A percentile compares a stretch with the other conserved stretches of the same genome.
Conservation (phyloP, 768 basidiomycete genomes). For the Leccinum broughii region DNA sequence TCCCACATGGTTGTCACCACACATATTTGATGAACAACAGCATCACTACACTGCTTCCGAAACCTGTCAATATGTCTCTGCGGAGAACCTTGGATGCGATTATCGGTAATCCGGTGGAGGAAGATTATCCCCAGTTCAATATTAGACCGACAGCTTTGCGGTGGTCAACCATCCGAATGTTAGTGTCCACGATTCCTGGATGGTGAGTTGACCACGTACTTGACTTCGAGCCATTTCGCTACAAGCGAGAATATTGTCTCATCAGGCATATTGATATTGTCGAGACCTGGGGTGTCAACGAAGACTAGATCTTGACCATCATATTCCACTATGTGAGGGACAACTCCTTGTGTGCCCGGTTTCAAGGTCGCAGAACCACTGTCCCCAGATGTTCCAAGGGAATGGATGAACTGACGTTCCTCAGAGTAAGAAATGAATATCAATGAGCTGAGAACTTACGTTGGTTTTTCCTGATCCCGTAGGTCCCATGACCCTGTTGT, state of each 20-base stretch:
- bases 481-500: slow-evolving; percentile 1
- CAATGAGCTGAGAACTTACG: not conserved
- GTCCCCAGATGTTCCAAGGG: not conserved
- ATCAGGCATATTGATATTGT: not conserved
- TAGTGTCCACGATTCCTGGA: not conserved
- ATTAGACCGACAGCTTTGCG: not conserved
- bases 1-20: slow-evolving; percentile 15
- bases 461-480: slow-evolving; percentile 13
- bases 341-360: not conserved
- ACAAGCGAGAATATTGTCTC: not conserved
- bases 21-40: slow-evolving; percentile 2
- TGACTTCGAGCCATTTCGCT: not conserved
- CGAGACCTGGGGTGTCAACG: slow-evolving; percentile 9
- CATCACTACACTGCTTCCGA: not conserved
- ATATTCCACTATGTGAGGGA: not conserved
- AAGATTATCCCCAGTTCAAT: slow-evolving; percentile 4
- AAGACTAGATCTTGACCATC: slow-evolving; percentile 3
- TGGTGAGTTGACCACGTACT: not conserved
- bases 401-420: slow-evolving; percentile 8
- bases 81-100: slow-evolving; percentile 3
- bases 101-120: slow-evolving; percentile 11
- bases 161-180: not conserved
- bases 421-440: not conserved
- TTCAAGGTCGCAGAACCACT: not conserved
- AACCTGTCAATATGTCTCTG: slow-evolving; percentile 1